phyloP scores from a whole-genome alignment of 306 rosid genomes.

The Pyrus bretschneideri region DNA sequence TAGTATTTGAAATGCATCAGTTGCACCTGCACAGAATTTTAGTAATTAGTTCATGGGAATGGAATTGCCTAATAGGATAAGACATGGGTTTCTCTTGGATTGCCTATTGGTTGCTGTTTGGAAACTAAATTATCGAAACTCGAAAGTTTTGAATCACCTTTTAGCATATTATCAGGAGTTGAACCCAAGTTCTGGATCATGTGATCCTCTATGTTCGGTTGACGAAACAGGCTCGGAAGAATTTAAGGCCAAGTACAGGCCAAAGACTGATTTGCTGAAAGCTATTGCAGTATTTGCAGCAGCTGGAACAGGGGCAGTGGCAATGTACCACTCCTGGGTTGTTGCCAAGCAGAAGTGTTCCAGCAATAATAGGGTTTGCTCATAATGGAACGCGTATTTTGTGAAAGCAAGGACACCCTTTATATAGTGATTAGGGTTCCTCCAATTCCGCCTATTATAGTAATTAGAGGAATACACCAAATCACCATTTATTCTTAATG shows the following conservation, averaged over 20 bases:
- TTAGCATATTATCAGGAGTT: constrained; percentile 45
- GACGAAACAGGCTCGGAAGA: constrained; percentile 68
- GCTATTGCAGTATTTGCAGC: constrained; percentile 71
- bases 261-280: constrained; percentile 79
- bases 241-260: constrained; percentile 52
- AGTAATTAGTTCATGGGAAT: not conserved
- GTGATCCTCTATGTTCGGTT: constrained; percentile 79
- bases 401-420: no score
- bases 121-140: not conserved
- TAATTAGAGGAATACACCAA: no score
- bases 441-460: no score
- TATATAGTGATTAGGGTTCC: no score
- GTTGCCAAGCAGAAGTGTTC: constrained; percentile 31
- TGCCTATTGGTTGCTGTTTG: not conserved
- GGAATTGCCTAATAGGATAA: not conserved
- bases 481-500: no score
- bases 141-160: not conserved
- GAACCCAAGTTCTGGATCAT: constrained; percentile 43
- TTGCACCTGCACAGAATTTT: not conserved
- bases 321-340: constrained; percentile 94
- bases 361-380: no score
- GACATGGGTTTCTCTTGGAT: not conserved
- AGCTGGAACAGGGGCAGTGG: constrained; percentile 62
- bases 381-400: no score
- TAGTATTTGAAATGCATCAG: not conserved